Conservation (phyloP, 1,284 basidiomycete species). For the Schizophyllum commune region DNA sequence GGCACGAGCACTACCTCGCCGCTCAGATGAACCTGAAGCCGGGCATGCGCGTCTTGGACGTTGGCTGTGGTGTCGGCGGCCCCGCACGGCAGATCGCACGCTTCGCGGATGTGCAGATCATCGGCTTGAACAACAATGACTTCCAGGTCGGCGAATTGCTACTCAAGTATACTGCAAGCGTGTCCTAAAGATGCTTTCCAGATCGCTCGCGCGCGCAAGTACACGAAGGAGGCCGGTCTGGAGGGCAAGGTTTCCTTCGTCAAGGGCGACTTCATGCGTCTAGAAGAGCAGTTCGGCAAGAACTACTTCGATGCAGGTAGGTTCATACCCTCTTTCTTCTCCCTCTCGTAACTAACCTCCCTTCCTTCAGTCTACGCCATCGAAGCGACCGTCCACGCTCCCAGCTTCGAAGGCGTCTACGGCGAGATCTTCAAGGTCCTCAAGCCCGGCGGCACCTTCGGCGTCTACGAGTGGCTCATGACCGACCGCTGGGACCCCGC, state of each 20-base stretch:
- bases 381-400: conserved; percentile 96
- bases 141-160: conserved; percentile 67
- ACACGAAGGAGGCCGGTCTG: conserved; percentile 77
- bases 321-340: not conserved
- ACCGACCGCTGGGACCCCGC: conserved; percentile 90
- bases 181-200: not conserved
- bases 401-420: conserved; percentile 94
- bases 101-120: conserved; percentile 85
- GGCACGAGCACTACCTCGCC: conserved; percentile 98
- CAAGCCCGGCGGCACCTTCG: conserved; percentile 92
- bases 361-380: conserved; percentile 85
- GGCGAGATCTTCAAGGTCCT: conserved; percentile 90
- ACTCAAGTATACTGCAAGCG: not conserved
- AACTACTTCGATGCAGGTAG: conserved; percentile 80
- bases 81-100: conserved; percentile 93
- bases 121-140: conserved; percentile 96
- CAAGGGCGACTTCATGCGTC: conserved; percentile 96
- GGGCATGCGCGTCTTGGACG: conserved; percentile 95
- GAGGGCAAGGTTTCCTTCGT: conserved; percentile 75
- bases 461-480: conserved; percentile 99
- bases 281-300: conserved; percentile 88
- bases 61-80: conserved; percentile 97
- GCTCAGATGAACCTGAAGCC: conserved; percentile 75
- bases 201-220: conserved; percentile 61
- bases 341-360: no score